A percentile compares a stretch with the other conserved stretches of the same genome.
Evolutionary conservation across 495 filamentous ascomycete genomes (phyloP).

Genomic region (Trichoderma virens): DNA sequence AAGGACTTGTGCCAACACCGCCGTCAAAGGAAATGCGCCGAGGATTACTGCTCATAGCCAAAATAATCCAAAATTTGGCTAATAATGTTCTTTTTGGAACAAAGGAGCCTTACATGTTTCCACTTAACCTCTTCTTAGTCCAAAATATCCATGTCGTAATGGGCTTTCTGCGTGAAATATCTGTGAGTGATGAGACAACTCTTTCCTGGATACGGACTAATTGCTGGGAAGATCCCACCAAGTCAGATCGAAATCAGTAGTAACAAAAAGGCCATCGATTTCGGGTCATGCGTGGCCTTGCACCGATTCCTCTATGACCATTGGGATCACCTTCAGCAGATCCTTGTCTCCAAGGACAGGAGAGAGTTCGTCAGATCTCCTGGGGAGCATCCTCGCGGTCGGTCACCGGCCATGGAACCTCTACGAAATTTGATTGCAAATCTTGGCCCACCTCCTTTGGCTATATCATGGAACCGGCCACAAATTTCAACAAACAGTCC

Average conservation of each 20-base stretch:
- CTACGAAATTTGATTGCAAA: conserved; percentile 52
- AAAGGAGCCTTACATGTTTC: conserved; percentile 63
- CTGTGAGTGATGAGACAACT: conserved; percentile 27
- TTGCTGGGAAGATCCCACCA: conserved; percentile 29
- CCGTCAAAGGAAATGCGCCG: conserved; percentile 60
- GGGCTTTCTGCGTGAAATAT: conserved; percentile 55
- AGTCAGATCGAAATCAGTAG: conserved; percentile 23
- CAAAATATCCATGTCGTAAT: conserved; percentile 57
- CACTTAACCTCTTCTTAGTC: conserved; percentile 55
- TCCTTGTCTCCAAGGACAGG: conserved; percentile 49
- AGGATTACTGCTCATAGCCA: conserved; percentile 57
- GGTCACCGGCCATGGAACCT: conserved; percentile 42
- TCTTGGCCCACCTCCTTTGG: conserved; percentile 54
- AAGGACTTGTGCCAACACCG: conserved; percentile 47
- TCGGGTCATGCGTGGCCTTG: conserved; percentile 56
- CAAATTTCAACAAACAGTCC: conserved; percentile 49
- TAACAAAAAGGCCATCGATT: conserved; percentile 52
- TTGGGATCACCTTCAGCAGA: conserved; percentile 58
- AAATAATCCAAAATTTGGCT: conserved; percentile 59
- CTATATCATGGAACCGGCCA: conserved; percentile 56
- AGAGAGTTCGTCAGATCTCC: conserved; percentile 44
- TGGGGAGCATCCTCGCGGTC: conserved; percentile 34
- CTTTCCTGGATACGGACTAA: background rate
- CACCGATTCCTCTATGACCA: conserved; percentile 62
- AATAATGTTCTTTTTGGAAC: conserved; percentile 65